Evolutionary conservation across 1,284 basidiomycete species (phyloP).

Genomic region (Cutaneotrichosporon dermatis): DNA sequence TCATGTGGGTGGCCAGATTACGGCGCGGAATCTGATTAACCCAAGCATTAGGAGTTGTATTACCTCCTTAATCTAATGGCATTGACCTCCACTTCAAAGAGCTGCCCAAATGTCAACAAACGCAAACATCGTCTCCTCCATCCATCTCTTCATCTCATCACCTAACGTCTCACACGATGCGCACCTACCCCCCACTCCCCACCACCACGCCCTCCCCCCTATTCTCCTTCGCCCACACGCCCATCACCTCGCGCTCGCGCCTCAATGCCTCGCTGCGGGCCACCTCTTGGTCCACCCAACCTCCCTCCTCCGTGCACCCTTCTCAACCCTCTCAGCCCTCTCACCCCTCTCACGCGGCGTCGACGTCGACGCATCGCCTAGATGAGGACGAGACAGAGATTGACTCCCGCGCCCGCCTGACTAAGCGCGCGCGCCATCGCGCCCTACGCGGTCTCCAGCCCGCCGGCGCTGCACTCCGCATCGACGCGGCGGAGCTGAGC

Average conservation of each 20-base stretch:
- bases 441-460: slow-evolving; percentile 33
- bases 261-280: slow-evolving; percentile 15
- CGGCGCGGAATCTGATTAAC: background rate
- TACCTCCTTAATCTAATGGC: no score
- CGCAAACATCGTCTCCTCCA: background rate
- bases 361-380: no score
- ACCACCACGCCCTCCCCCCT: slow-evolving; percentile 16
- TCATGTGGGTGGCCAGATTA: background rate
- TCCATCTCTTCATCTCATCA: background rate
- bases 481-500: slow-evolving; percentile 34
- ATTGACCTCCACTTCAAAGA: no score
- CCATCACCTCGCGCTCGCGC: slow-evolving; percentile 24
- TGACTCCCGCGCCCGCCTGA: background rate
- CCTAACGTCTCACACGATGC: background rate
- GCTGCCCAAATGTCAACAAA: background rate
- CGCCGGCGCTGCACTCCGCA: slow-evolving; percentile 28
- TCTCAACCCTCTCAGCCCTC: no score
- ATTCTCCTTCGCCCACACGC: slow-evolving; percentile 35
- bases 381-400: no score
- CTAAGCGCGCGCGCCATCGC: slow-evolving; percentile 22
- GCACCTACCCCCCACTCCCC: slow-evolving; percentile 17
- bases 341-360: no score
- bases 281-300: background rate
- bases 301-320: background rate
- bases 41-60: background rate